Conservation (phyloP, 805 yeast species). For the Wickerhamomyces mucosus region DNA sequence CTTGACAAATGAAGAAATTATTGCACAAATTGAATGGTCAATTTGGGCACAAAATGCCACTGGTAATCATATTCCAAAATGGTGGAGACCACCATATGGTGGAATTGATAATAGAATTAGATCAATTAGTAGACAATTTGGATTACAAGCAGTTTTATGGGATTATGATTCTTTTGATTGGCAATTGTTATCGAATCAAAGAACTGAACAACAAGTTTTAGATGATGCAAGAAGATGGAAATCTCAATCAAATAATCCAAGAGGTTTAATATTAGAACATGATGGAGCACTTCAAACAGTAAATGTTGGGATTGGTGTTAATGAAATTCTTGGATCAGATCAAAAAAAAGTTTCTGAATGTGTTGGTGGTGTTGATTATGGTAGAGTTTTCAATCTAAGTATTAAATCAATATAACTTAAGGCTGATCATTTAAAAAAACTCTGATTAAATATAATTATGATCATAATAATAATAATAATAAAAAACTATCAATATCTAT, state of each 20-base stretch:
- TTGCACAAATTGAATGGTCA: constrained; percentile 91
- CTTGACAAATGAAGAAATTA: constrained; percentile 67
- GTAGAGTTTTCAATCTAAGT: constrained; percentile 14
- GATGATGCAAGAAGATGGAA: constrained; percentile 50
- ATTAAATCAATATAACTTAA: too few species aligned
- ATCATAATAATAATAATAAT: too few species aligned
- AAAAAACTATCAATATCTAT: too few species aligned
- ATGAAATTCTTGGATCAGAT: constrained; percentile 42
- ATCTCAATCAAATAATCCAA: constrained; percentile 15
- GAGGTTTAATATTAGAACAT: constrained; percentile 79
- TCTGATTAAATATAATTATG: too few species aligned
- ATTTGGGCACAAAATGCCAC: constrained; percentile 98
- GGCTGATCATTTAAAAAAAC: too few species aligned
- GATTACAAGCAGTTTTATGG: constrained; percentile 86
- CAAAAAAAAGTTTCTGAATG: constrained; percentile 73
- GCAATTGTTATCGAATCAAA: constrained; percentile 50
- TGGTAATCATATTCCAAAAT: constrained; percentile 74
- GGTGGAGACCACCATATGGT: constrained; percentile 96
- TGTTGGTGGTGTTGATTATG: constrained; percentile 15
- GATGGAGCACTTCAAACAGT: constrained; percentile 66
- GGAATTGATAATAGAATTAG: constrained; percentile 86
- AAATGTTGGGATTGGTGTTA: constrained; percentile 52
- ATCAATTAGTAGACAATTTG: constrained; percentile 70
- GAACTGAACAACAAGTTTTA: constrained; percentile 43
- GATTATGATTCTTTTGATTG: constrained; percentile 88